Conservation (phyloP, 768 basidiomycete genomes). For the Calocybe indica region DNA sequence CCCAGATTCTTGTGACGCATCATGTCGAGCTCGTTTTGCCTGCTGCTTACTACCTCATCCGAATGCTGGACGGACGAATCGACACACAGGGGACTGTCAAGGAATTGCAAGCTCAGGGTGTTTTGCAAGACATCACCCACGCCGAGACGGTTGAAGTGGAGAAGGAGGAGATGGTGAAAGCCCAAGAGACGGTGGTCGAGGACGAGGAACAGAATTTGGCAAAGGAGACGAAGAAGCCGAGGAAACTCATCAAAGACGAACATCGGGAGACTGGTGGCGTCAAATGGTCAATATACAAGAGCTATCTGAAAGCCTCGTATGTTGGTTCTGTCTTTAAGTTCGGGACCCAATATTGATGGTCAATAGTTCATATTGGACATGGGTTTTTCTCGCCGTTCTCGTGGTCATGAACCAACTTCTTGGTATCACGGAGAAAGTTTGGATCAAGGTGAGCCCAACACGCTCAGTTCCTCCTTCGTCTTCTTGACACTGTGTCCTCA, state of each 20-base stretch:
- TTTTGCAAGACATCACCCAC: slow-evolving; percentile 53
- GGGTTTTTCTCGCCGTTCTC: slow-evolving; percentile 45
- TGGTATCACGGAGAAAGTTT: slow-evolving; percentile 57
- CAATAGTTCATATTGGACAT: slow-evolving; percentile 62
- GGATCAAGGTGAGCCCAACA: slow-evolving; percentile 55
- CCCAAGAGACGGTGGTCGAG: slow-evolving; percentile 20
- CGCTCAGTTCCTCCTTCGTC: not conserved
- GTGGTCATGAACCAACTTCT: slow-evolving; percentile 48
- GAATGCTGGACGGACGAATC: slow-evolving; percentile 74
- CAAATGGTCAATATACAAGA: slow-evolving; percentile 66
- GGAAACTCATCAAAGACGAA: slow-evolving; percentile 77
- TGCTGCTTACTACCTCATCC: slow-evolving; percentile 60
- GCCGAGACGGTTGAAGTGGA: slow-evolving; percentile 45
- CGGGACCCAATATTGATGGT: not conserved
- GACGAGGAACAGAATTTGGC: slow-evolving; percentile 19
- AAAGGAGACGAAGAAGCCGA: slow-evolving; percentile 49
- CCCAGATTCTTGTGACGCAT: slow-evolving; percentile 66
- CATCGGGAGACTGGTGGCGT: slow-evolving; percentile 77
- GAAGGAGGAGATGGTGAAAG: slow-evolving; percentile 36
- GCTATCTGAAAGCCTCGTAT: slow-evolving; percentile 69
- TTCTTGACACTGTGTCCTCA: slow-evolving; percentile 13
- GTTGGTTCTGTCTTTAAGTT: slow-evolving; percentile 16
- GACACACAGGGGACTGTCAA: slow-evolving; percentile 63
- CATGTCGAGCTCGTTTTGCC: slow-evolving; percentile 80
- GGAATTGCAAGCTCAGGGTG: slow-evolving; percentile 54